These are phyloP conservation scores for Dendrostoma leiphaemia DNA, from an alignment of 2,329 filamentous ascomycete genomes.

Conservation along the genomic window DNA sequence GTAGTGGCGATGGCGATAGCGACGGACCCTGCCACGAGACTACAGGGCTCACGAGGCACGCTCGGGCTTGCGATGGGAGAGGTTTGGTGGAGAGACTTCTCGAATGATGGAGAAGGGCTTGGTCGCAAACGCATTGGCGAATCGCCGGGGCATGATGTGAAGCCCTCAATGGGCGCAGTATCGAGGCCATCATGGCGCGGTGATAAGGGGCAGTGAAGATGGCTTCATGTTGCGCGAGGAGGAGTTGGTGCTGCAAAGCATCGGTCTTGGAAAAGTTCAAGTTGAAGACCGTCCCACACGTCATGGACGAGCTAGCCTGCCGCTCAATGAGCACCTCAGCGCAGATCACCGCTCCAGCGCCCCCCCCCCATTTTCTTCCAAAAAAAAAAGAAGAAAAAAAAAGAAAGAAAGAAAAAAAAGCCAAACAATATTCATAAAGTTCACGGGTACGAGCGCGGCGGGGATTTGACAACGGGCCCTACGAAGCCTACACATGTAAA, in stretches of 20 bases:
- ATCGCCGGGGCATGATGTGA: neutral
- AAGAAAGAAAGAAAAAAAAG: neutral
- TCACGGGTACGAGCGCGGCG: neutral
- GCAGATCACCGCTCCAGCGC: no score
- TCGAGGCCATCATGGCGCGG: conserved; percentile 9
- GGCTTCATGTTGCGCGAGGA: conserved; percentile 11
- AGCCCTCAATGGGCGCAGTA: neutral
- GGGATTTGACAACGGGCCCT: neutral
- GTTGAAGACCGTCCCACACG: conserved; percentile 7
- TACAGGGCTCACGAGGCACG: neutral
- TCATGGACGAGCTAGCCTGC: conserved; percentile 15
- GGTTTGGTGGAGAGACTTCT: conserved; percentile 16
- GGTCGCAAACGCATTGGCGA: neutral
- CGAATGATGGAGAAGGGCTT: neutral
- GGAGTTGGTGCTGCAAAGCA: conserved; percentile 10
- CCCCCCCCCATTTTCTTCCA: neutral
- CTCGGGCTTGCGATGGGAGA: neutral
- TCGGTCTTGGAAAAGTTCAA: neutral
- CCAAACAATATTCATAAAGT: no score
- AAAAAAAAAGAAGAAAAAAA: neutral
- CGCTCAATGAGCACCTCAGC: no score
- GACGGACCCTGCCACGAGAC: neutral
- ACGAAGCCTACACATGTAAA: neutral
- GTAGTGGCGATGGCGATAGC: neutral
- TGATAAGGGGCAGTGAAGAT: neutral